These are phyloP conservation scores for Xylaria sp. DNA, from an alignment of 2,329 filamentous ascomycete genomes.

Conservation along the genomic window DNA sequence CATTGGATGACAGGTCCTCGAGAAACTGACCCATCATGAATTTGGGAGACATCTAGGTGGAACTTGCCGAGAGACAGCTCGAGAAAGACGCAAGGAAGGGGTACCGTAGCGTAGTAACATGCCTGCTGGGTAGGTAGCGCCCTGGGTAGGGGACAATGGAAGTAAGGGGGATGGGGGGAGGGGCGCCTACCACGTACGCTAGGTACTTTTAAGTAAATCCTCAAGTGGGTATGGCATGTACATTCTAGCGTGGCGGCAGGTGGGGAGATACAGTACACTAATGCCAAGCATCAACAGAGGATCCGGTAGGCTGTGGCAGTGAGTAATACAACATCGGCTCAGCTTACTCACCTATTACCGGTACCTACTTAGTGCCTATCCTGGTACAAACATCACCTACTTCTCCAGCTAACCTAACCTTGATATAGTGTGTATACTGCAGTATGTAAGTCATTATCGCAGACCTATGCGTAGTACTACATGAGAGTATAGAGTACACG, in stretches of 20 bases:
- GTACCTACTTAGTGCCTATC: background rate
- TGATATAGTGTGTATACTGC: too few relatives aligned
- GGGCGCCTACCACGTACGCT: background rate
- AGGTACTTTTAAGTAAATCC: background rate
- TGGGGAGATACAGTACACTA: background rate
- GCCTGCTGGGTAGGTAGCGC: background rate
- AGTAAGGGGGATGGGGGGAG: background rate
- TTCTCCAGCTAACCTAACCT: background rate
- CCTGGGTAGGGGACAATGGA: background rate
- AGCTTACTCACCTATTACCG: slow-evolving; percentile 10
- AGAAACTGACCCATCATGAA: slow-evolving; percentile 18
- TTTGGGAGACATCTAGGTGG: slow-evolving; percentile 16
- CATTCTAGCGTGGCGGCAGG: background rate
- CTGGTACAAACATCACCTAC: background rate
- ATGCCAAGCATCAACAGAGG: slow-evolving; percentile 1
- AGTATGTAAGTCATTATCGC: too few relatives aligned
- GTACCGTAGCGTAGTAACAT: slow-evolving; percentile 8
- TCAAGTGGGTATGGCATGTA: background rate
- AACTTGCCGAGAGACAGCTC: slow-evolving; percentile 16
- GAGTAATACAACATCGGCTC: slow-evolving; percentile 18
- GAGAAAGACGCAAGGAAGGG: background rate
- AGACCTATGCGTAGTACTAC: too few relatives aligned
- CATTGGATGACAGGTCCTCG: slow-evolving; percentile 8
- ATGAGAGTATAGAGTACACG: too few relatives aligned
- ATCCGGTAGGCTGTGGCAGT: slow-evolving; percentile 20